phyloP scores from a whole-genome alignment of 2,329 filamentous ascomycete species.

The Phaeosphaeriaceae sp. region DNA sequence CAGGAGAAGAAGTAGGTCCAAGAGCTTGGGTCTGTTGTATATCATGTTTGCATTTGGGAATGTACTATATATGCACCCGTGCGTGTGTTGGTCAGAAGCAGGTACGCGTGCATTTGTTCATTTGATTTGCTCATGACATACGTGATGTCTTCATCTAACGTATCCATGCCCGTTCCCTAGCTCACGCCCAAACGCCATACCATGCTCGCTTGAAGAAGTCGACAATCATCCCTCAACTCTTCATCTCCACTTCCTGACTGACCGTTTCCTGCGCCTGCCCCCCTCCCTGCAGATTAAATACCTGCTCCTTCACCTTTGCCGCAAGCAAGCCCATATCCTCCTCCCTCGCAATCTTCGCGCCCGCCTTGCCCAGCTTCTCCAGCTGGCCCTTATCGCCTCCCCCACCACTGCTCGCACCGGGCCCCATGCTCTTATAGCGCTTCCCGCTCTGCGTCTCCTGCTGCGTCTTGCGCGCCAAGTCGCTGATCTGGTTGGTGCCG shows the following conservation, averaged over 20 bases:
- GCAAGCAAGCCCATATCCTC: constrained; percentile 70
- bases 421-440: constrained; percentile 31
- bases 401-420: neutral
- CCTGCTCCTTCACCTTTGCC: constrained; percentile 67
- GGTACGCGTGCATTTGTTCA: neutral
- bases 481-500: constrained; percentile 87
- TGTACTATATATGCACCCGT: neutral
- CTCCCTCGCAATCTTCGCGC: constrained; percentile 67
- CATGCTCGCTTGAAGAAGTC: constrained; percentile 4
- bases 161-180: neutral
- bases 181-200: constrained; percentile 6
- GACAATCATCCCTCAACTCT: constrained; percentile 24
- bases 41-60: neutral
- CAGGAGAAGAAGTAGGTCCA: neutral
- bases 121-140: too few species aligned
- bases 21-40: neutral
- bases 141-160: neutral
- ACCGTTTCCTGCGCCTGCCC: constrained; percentile 3
- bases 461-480: constrained; percentile 82
- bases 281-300: constrained; percentile 55
- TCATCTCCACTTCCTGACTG: constrained; percentile 40
- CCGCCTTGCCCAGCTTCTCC: constrained; percentile 67
- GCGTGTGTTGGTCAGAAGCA: neutral
- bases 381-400: constrained; percentile 50
- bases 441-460: constrained; percentile 63